These are phyloP conservation scores for Pterocarpus santalinus DNA, from an alignment of 306 rosid species.

Conservation along the genomic window DNA sequence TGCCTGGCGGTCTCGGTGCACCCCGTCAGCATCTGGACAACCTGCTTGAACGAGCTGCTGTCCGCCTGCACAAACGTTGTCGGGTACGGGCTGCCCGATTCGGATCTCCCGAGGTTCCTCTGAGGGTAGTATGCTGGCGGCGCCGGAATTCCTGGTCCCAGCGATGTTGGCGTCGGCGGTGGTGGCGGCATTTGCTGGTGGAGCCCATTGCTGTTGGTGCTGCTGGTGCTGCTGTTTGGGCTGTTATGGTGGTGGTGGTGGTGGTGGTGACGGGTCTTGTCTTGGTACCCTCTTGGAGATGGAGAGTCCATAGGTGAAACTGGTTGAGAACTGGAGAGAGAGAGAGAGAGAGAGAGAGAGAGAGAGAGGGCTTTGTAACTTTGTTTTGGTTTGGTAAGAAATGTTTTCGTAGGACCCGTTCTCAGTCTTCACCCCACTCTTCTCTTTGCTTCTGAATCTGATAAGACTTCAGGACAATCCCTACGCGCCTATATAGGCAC, in stretches of 20 bases:
- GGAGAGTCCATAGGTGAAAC: constrained; percentile 61
- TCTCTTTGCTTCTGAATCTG: neutral
- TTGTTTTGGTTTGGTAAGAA: constrained; percentile 69
- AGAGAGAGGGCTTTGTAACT: constrained; percentile 37
- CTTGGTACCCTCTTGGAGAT: constrained; percentile 47
- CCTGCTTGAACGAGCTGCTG: constrained; percentile 81
- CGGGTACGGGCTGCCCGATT: constrained; percentile 75
- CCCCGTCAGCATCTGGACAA: constrained; percentile 97
- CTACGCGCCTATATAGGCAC: constrained; percentile 53
- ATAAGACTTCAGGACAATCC: neutral
- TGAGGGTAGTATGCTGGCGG: constrained; percentile 38
- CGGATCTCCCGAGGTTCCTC: constrained; percentile 63
- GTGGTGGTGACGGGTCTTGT: neutral
- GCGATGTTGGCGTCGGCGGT: constrained; percentile 9
- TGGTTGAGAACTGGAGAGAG: neutral
- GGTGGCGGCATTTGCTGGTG: constrained; percentile 45
- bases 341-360: neutral
- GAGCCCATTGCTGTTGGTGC: constrained; percentile 52
- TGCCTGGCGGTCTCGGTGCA: constrained; percentile 67
- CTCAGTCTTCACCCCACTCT: too few species aligned
- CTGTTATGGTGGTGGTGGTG: constrained; percentile 36
- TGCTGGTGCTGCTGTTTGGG: constrained; percentile 42
- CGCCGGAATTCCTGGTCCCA: constrained; percentile 7
- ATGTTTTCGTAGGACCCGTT: constrained; percentile 54
- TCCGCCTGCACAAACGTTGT: constrained; percentile 95